Conservation (phyloP, 352 stramenopile species). For the Globisporangium ultimum region DNA sequence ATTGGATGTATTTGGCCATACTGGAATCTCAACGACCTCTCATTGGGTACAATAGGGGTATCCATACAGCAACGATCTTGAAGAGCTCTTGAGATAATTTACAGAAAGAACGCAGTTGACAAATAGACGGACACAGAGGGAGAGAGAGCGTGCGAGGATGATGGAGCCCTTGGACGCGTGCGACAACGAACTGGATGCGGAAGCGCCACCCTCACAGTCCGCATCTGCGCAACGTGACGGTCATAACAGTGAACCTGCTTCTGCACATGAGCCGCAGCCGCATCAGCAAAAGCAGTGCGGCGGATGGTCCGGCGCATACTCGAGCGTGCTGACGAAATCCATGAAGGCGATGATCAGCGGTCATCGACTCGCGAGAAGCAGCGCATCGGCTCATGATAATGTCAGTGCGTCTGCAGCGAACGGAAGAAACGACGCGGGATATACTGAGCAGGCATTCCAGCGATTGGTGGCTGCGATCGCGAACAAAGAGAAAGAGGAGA, state of each 20-base stretch:
- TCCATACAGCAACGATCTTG: no score
- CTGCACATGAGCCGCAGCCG: constrained; percentile 7
- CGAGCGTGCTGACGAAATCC: constrained; percentile 44
- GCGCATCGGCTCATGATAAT: background rate
- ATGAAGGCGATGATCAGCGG: constrained; percentile 50
- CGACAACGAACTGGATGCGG: constrained; percentile 3
- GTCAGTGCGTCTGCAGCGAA: background rate
- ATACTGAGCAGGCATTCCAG: constrained; percentile 18
- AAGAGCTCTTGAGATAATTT: no score
- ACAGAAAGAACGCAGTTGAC: no score
- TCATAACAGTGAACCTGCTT: background rate
- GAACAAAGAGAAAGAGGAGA: constrained; percentile 50
- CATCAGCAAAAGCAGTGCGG: background rate
- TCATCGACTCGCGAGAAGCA: constrained; percentile 12
- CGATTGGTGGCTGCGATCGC: constrained; percentile 31
- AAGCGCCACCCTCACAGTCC: no score
- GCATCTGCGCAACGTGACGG: background rate
- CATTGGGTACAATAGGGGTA: no score
- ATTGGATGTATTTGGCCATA: no score
- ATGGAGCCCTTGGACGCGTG: constrained; percentile 10
- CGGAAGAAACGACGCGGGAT: constrained; percentile 15
- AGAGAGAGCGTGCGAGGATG: background rate
- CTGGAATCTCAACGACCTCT: no score
- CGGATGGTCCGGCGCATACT: constrained; percentile 27
- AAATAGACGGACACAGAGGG: no score